Evolutionary conservation across 495 filamentous ascomycete genomes (phyloP), one percentile per base, ranked within the genome.

Genomic region (Talaromyces adpressus): DNA sequence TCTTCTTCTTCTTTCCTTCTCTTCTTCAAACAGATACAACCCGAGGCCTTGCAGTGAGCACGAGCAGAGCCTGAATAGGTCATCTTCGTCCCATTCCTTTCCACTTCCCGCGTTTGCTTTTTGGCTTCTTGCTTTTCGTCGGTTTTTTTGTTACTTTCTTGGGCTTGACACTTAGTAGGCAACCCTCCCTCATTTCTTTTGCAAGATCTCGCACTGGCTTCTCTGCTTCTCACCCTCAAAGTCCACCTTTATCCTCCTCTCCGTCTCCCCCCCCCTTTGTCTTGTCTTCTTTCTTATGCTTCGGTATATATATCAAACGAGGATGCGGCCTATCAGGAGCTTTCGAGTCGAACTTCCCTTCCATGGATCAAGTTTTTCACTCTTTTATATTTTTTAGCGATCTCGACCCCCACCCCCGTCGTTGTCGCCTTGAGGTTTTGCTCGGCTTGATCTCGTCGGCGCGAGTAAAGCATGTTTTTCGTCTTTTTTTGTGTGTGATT

Each of bases 21-120:
- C 29, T 53, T 22, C 25, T 32, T 30, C 29, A 12, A 2, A 5
- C 34, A 47, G 25, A 62, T 20, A 61, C 32, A 61, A 47, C 20
- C 36, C n/a, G 18, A 45, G 41, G 34, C 34, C 41, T 30, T 30
- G 60, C 56, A 32, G 12, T 29, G 5, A 36, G 49, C 16, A 12
- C 30, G 27, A 58, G 25, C 18, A 62, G 60, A 62, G 60, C 41
- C 45, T 36, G 41, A 53, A 62, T 22, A n/a, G 22, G 52, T 56
- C 27, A 27, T 27, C 22, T 18, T 56, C 49, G 5, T 22, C 23
- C 18, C 49, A 53, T 3, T 36, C 18, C 4, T 11, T 14, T 23
- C 22, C 11, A 1, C 5, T 52, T 3, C 7, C 22, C 16, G 3
- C 27, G 3, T 27, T 27, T 27, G 27, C 27, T 27, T 52, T 23